Evolutionary conservation across 805 yeast genomes (phyloP).

Genomic region (Myxozyma mucilagina): DNA sequence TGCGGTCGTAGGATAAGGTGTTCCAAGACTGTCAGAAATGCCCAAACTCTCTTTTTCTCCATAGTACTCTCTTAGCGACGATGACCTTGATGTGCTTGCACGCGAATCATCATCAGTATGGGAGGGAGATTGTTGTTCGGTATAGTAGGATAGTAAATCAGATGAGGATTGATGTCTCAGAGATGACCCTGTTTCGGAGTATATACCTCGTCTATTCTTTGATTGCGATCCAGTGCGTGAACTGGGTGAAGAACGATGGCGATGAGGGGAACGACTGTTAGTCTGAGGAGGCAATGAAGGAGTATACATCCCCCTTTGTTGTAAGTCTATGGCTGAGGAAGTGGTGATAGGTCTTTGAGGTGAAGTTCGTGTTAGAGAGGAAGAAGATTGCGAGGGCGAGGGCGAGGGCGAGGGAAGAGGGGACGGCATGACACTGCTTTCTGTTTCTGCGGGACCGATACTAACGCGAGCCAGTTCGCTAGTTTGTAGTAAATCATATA

Average conservation of each 20-base stretch:
- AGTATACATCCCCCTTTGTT: not conserved
- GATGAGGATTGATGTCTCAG: constrained; percentile 9
- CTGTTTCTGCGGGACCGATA: constrained; percentile 3
- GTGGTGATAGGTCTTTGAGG: not conserved
- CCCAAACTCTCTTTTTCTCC: not conserved
- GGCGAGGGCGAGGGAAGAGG: not conserved
- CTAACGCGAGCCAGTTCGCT: constrained; percentile 11
- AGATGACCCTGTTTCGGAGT: not conserved
- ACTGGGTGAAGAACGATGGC: not conserved
- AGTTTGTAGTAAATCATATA: constrained; percentile 24
- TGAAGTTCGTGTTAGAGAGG: too few species aligned
- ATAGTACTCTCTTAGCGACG: not conserved
- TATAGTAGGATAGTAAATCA: constrained; percentile 23
- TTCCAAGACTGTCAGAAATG: not conserved
- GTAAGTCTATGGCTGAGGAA: not conserved
- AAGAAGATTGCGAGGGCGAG: not conserved
- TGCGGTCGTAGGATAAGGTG: constrained; percentile 19
- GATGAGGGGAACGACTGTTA: not conserved
- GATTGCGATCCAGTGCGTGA: not conserved
- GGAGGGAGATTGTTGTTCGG: constrained; percentile 6
- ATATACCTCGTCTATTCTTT: not conserved
- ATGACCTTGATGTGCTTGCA: not conserved
- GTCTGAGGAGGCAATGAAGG: not conserved
- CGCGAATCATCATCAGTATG: not conserved
- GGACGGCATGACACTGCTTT: not conserved